Evolutionary conservation across 495 filamentous ascomycete genomes (phyloP).

Genomic region (Aspergillus cristatus): DNA sequence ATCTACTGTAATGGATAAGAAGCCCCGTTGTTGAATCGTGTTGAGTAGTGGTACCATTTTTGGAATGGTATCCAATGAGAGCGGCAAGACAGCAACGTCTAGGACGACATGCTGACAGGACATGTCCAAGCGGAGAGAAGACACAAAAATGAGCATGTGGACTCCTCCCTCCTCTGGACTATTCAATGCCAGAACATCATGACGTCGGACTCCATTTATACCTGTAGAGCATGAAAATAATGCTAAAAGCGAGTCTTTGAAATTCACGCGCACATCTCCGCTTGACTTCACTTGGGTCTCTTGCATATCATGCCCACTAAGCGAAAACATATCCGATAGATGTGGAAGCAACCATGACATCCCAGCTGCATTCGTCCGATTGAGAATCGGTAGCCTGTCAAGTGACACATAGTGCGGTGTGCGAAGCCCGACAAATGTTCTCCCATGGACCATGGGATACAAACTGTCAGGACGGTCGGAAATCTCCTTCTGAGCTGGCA

Average conservation of each 20-base stretch:
- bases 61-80: conserved; percentile 19
- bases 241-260: conserved; percentile 40
- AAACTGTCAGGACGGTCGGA: too few relatives aligned
- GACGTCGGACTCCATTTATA: conserved; percentile 21
- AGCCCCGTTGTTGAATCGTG: too few relatives aligned
- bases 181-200: conserved; percentile 27
- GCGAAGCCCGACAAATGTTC: too few relatives aligned
- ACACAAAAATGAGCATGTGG: conserved; percentile 10
- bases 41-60: conserved; percentile 21
- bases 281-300: conserved; percentile 3
- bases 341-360: conserved; percentile 28
- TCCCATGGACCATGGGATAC: too few relatives aligned
- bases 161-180: conserved; percentile 16
- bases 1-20: conserved; percentile 10
- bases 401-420: too few relatives aligned
- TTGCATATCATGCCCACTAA: conserved; percentile 27
- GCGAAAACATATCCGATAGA: conserved; percentile 25
- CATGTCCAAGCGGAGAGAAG: conserved; percentile 9
- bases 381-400: too few relatives aligned
- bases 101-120: conserved; percentile 27
- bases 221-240: conserved; percentile 37
- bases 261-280: conserved; percentile 22
- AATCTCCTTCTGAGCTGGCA: neutral
- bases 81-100: conserved; percentile 39
- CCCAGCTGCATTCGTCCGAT: conserved; percentile 1